phyloP scores from a whole-genome alignment of 192 early-diverging fungal species.

The Linnemannia schmuckeri region DNA sequence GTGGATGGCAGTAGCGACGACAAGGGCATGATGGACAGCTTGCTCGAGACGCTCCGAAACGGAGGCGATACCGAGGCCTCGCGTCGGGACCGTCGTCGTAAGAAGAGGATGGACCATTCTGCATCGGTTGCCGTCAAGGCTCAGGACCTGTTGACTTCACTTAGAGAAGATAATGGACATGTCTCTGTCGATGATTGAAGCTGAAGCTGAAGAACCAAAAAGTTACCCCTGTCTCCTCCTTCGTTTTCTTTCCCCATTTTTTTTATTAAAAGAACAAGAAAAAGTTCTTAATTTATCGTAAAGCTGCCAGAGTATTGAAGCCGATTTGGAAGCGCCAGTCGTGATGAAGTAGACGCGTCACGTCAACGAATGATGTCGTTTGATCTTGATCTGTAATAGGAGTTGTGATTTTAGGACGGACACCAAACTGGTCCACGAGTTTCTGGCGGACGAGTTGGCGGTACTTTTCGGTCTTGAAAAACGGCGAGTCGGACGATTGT shows the following conservation, averaged over 20 bases:
- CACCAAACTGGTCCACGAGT: constrained; percentile 33
- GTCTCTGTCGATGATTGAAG: background rate
- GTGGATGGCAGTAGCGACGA: constrained; percentile 64
- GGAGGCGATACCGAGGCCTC: constrained; percentile 69
- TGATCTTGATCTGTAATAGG: background rate
- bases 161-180: constrained; percentile 33
- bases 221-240: background rate
- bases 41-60: constrained; percentile 79
- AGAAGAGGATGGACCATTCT: constrained; percentile 31
- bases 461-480: constrained; percentile 36
- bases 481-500: constrained; percentile 15
- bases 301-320: constrained; percentile 34
- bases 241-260: background rate
- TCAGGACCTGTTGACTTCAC: constrained; percentile 46
- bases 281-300: background rate
- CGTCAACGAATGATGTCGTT: background rate
- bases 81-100: constrained; percentile 47
- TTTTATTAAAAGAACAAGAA: background rate
- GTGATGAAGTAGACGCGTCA: background rate
- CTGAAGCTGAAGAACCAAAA: background rate
- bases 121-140: constrained; percentile 48
- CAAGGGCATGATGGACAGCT: constrained; percentile 83
- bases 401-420: background rate
- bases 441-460: constrained; percentile 5
- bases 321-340: constrained; percentile 44